Base-by-base conservation (phyloP, 495 filamentous ascomycete genomes). In the Pyronema omphalodes region DNA sequence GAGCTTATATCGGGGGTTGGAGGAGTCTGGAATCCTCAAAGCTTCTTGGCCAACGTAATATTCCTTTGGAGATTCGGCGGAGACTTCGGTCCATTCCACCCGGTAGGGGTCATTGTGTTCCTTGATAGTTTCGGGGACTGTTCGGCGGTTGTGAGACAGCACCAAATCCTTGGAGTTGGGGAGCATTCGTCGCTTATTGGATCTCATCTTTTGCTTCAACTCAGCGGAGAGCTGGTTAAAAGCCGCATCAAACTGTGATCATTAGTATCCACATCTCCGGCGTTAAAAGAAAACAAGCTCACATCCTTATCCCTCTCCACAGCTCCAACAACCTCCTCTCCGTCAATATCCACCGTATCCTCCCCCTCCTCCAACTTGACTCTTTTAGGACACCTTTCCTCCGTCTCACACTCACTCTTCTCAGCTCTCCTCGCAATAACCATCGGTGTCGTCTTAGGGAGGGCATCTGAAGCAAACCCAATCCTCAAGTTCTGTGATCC, bases 401-500 rank as follows among this genome's bases (percentile, higher is more conserved):
- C 71, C 63, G 87, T 84, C 65, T 96, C 86, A 37, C 81, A 82
- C 66, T 98, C 91, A 51, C 76, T 87, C 51, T 76, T 75, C 15
- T 69, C 63, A 58, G 81, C 82, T 61, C 78, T 84, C 52, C 82
- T 77, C 9, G 88, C 91, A 60, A 95, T 84, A 0, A 83, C 79
- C 84, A 93, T 96, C 4, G 93, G 93, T 33, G 96, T 74, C 1
- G 84, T 89, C 68, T 88, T 94, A 0, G 91, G 91, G 35, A 98
- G 68, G 17, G 88, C 91, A 71, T 98, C 91, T 62, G 84, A 95
- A 5, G 89, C 85, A 46, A 95, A 74, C 0, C 91, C 91, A 57
- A 98, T 86, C 35, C 91, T 75, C 52, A 96, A 67, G 55, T 96
- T 96, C 69, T 98, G 91, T 63, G 88, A 94, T n/a, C 91, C 91